Base-by-base conservation (phyloP, 139 green algal genomes). In the Picochlorum costavermella region DNA sequence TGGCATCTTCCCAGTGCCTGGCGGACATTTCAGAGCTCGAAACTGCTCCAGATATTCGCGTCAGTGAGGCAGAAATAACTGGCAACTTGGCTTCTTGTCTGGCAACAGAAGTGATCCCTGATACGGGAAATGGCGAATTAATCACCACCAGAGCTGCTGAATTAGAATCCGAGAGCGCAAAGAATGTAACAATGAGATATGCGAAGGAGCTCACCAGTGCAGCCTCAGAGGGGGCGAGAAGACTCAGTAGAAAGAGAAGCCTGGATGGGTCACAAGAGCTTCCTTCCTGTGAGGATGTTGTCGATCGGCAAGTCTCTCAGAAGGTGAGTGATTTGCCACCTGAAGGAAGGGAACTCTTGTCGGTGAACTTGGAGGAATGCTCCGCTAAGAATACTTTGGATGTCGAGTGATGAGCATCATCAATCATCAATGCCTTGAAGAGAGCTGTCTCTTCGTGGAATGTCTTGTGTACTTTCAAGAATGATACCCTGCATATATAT, bases 61-160 rank as follows among this genome's bases (percentile, higher is more conserved):
- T 20, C 46, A 53, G n/a, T 10, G 17, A 53, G n/a, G 12, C 17
- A 5, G 46, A 53, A 5, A 23, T 53, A 57, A n/a, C 58, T 51
- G 40, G 12, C n/a, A 25, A 64, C 12, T 20, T 64, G 8, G 58
- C 58, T 31, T 17, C 58, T 16, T 64, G 58, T 11, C 57, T 64
- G 28, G 58, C 58, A 20, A 64, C 58, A 17, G n/a, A 23, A 29
- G 43, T 51, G n/a, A 59, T 64, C 58, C 58, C 58, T 13, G 58
- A 64, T 56, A 20, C 14, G 14, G 25, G 20, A 29, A 49, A 28
- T 64, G 58, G 58, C 25, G 58, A 28, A n/a, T 17, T 44, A 59
- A 25, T 64, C 43, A 29, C 12, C 28, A 23, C 4, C 20, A 29
- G 43, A 9, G 58, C 58, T 17, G 58, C 58, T 30, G 20, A 29